These are phyloP conservation scores for Colletotrichum aenigma DNA, from an alignment of 2,329 filamentous ascomycete genomes.

Conservation along the genomic window DNA sequence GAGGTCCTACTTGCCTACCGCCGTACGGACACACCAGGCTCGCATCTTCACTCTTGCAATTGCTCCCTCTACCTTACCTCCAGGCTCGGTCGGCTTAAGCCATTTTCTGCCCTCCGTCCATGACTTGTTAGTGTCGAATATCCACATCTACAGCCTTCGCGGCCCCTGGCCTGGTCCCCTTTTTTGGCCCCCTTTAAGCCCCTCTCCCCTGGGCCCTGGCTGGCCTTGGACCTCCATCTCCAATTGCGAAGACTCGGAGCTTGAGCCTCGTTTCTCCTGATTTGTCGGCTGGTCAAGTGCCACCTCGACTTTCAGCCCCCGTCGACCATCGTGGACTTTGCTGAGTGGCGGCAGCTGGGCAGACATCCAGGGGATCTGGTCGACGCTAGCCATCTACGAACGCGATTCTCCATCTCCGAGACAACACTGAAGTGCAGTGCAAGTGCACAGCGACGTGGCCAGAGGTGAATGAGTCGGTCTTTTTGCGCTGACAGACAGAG, in stretches of 20 bases:
- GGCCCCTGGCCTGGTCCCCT: neutral
- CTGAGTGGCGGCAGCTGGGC: neutral
- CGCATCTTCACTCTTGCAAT: neutral
- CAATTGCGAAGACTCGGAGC: neutral
- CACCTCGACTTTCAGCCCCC: neutral
- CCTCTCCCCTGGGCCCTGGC: neutral
- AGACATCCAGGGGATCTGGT: neutral
- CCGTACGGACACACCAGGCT: neutral
- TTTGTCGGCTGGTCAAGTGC: neutral
- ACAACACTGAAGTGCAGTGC: neutral
- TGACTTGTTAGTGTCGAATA: neutral
- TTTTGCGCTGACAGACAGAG: neutral
- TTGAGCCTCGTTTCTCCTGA: neutral
- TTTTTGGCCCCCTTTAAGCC: neutral
- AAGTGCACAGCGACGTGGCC: neutral
- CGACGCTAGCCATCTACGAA: neutral
- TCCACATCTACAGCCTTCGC: neutral
- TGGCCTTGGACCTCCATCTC: neutral
- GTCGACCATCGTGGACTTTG: neutral
- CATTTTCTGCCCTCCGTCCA: neutral
- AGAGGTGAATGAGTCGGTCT: neutral
- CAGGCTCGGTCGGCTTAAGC: neutral
- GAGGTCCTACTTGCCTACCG: neutral
- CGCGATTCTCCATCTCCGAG: neutral
- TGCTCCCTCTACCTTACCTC: neutral